Percentiles rank a stretch among this genome's conserved stretches.
Evolutionary conservation across 2,329 filamentous ascomycete species (phyloP).

Genomic region (Aspergillus hiratsukae): DNA sequence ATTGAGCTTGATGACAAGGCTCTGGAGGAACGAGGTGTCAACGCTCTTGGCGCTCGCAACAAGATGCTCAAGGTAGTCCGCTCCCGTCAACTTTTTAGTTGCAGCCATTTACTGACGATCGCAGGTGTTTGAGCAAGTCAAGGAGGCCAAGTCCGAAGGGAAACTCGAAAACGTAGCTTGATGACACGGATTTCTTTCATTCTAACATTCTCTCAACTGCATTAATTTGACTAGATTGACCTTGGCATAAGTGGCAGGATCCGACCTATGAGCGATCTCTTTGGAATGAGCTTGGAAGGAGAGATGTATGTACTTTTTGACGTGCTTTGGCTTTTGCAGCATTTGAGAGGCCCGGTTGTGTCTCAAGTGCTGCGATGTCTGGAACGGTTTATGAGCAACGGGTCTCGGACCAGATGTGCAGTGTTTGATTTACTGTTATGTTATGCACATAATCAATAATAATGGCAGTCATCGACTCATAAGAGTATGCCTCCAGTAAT

Average conservation of each 20-base stretch:
- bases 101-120: constrained; percentile 13
- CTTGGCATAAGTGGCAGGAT: constrained; percentile 25
- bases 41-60: constrained; percentile 85
- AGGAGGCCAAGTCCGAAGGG: constrained; percentile 70
- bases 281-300: constrained; percentile 13
- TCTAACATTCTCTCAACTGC: constrained; percentile 25
- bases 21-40: constrained; percentile 87
- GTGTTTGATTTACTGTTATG: constrained; percentile 15
- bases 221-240: constrained; percentile 23
- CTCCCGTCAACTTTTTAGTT: too few species aligned
- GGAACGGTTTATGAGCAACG: constrained; percentile 12
- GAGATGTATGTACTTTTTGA: constrained; percentile 12
- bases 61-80: constrained; percentile 83
- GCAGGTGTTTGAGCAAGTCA: constrained; percentile 90
- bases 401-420: constrained; percentile 6
- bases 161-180: constrained; percentile 50
- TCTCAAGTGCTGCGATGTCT: constrained; percentile 13
- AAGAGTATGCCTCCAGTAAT: not conserved
- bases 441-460: constrained; percentile 17
- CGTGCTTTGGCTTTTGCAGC: constrained; percentile 9
- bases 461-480: not conserved
- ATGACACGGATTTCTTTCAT: constrained; percentile 16
- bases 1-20: constrained; percentile 90
- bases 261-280: constrained; percentile 14
- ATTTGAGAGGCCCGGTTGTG: constrained; percentile 19